Conservation (phyloP, 306 rosid genomes). For the Macrotyloma uniflorum region DNA sequence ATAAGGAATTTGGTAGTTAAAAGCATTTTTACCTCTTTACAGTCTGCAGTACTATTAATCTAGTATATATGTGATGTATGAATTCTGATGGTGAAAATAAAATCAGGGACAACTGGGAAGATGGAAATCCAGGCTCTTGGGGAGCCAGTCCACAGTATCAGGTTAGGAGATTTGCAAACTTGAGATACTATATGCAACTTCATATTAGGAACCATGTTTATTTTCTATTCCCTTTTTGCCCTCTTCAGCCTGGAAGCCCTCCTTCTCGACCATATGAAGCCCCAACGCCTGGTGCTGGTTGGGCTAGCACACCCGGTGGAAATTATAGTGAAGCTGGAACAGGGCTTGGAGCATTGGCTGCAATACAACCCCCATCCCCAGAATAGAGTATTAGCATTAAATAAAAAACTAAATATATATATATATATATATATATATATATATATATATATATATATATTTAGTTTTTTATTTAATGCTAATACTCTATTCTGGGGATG, state of each 20-base stretch:
- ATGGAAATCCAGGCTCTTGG: slow-evolving; percentile 98
- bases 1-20: slow-evolving; percentile 17
- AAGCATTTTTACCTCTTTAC: not conserved
- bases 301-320: slow-evolving; percentile 96
- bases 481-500: slow-evolving; percentile 5
- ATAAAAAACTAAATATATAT: not conserved
- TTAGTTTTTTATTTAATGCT: not conserved
- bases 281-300: slow-evolving; percentile 99
- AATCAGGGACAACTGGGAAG: slow-evolving; percentile 96
- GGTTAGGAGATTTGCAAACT: slow-evolving; percentile 51
- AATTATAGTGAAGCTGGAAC: slow-evolving; percentile 96
- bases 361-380: slow-evolving; percentile 35
- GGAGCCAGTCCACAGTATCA: slow-evolving; percentile 94
- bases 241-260: slow-evolving; percentile 90
- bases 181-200: slow-evolving; percentile 21
- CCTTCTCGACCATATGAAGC: slow-evolving; percentile 93
- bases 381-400: slow-evolving; percentile 23
- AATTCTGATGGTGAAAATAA: slow-evolving; percentile 40
- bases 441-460: too few relatives aligned
- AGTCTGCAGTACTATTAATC: not conserved
- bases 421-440: too few relatives aligned
- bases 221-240: slow-evolving; percentile 19
- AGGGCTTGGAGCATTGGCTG: slow-evolving; percentile 99
- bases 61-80: slow-evolving; percentile 26
- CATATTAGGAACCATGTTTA: not conserved